A percentile compares a stretch with the other conserved stretches of the same genome.
These are phyloP conservation scores for Penicillium taxi DNA, from an alignment of 495 filamentous ascomycete genomes.

Conservation along the genomic window DNA sequence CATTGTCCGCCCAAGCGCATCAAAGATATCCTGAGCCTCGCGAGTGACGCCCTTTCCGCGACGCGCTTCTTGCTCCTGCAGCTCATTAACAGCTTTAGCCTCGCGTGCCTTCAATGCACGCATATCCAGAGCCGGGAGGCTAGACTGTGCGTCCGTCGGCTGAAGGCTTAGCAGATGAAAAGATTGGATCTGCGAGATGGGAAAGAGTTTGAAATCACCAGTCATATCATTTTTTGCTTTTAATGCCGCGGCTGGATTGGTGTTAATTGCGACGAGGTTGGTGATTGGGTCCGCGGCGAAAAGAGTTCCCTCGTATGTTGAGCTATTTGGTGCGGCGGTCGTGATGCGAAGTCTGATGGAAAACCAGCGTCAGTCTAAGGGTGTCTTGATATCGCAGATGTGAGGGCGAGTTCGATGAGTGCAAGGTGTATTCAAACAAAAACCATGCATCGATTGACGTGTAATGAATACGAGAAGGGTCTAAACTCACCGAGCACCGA, in stretches of 20 bases:
- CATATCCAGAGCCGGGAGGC: slow-evolving; percentile 42
- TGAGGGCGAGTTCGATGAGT: neutral
- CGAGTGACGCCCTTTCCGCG: slow-evolving; percentile 55
- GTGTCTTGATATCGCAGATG: neutral
- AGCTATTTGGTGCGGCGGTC: slow-evolving; percentile 42
- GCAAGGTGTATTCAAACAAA: too few species aligned
- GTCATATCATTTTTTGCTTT: slow-evolving; percentile 34
- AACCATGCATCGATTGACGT: too few species aligned
- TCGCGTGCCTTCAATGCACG: slow-evolving; percentile 47
- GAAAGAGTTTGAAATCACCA: slow-evolving; percentile 58
- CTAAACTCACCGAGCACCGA: slow-evolving; percentile 45
- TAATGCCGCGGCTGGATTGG: slow-evolving; percentile 26
- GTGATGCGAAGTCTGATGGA: slow-evolving; percentile 50
- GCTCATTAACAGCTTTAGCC: slow-evolving; percentile 42
- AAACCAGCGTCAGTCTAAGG: neutral
- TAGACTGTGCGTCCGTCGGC: slow-evolving; percentile 37
- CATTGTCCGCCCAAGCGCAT: slow-evolving; percentile 56
- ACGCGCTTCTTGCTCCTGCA: slow-evolving; percentile 47
- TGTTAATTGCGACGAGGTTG: slow-evolving; percentile 57
- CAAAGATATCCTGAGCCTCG: slow-evolving; percentile 64
- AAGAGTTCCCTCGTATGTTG: slow-evolving; percentile 54
- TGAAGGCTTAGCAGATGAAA: slow-evolving; percentile 56
- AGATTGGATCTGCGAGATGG: slow-evolving; percentile 54
- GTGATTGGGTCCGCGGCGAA: slow-evolving; percentile 61
- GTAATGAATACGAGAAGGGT: neutral